Conservation (phyloP, 2,329 filamentous ascomycete genomes). For the Diplocarpon rosae region DNA sequence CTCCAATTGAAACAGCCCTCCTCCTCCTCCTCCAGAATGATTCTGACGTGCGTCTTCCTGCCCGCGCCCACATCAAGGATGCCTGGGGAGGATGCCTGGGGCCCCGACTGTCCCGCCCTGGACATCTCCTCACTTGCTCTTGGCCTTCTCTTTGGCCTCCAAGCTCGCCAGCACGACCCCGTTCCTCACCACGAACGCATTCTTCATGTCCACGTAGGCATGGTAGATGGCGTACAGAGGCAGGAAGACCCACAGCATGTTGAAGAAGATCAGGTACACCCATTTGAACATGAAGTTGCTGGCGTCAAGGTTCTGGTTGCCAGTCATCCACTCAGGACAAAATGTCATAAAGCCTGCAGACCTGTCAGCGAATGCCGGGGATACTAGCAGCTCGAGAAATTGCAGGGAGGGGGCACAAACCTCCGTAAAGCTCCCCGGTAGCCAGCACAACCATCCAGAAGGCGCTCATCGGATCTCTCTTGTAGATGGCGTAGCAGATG, state of each 20-base stretch:
- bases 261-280: conserved; percentile 60
- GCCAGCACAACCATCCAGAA: conserved; percentile 55
- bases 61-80: too few species aligned
- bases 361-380: background rate
- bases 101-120: too few species aligned
- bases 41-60: too few species aligned
- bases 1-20: too few species aligned
- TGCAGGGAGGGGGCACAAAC: conserved; percentile 27
- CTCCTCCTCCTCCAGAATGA: too few species aligned
- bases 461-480: conserved; percentile 41
- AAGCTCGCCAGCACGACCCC: conserved; percentile 18
- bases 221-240: conserved; percentile 49
- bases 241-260: conserved; percentile 55
- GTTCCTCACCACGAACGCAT: conserved; percentile 37
- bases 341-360: conserved; percentile 56
- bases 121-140: background rate
- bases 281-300: conserved; percentile 53
- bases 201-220: conserved; percentile 41
- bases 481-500: conserved; percentile 49
- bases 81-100: too few species aligned
- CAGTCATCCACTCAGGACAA: conserved; percentile 56
- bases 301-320: conserved; percentile 49
- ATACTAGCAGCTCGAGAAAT: background rate
- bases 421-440: conserved; percentile 56
- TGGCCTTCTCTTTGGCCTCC: conserved; percentile 24